Base-by-base conservation (phyloP, 371 early-diverging fungal genomes). In the Mucor mucedo region DNA sequence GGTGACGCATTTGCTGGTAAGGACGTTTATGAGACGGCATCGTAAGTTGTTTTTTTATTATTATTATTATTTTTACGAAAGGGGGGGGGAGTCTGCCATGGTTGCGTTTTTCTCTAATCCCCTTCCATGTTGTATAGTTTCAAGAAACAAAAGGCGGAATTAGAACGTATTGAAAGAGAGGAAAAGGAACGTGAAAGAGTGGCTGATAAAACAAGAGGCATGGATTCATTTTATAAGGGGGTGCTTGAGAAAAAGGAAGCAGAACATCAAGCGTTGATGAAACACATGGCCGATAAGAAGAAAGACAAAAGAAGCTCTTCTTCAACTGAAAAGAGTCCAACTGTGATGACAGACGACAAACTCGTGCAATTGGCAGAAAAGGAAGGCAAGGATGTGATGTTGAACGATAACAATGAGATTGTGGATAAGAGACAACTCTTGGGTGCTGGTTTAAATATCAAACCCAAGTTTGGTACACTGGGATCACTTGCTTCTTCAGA, bases 1-100 rank as follows among this genome's bases (percentile, higher is more conserved):
- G 85, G 85, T 1, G 85, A 84, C 1, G 80, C 73, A 54, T 80
- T 75, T 65, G 75, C 77, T 2, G 83, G 77, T 72, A 94, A 91
- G 73, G 97, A 96, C 66, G 87, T 83, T 45, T 95, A 96, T 73
- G 89, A 94, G 38, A 97, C 98, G 0, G 84, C 84, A 35, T 89
- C 93, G 65, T 90, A 88, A 71, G 76, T n/a, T n/a, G n/a, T n/a
- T n/a, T n/a, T n/a, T n/a, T n/a, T n/a, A n/a, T n/a, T n/a, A n/a
- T n/a, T n/a, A n/a, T n/a, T n/a, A n/a, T n/a, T n/a, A n/a, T n/a
- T n/a, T n/a, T n/a, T n/a, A n/a, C n/a, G n/a, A n/a, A n/a, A n/a
- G n/a, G n/a, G n/a, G n/a, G n/a, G n/a, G n/a, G n/a, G n/a, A n/a
- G n/a, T n/a, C n/a, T n/a, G n/a, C n/a, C n/a, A 9, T 10, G 21